Evolutionary conservation across 1,284 basidiomycete genomes (phyloP).

Genomic region (Rugosomyces carneus): DNA sequence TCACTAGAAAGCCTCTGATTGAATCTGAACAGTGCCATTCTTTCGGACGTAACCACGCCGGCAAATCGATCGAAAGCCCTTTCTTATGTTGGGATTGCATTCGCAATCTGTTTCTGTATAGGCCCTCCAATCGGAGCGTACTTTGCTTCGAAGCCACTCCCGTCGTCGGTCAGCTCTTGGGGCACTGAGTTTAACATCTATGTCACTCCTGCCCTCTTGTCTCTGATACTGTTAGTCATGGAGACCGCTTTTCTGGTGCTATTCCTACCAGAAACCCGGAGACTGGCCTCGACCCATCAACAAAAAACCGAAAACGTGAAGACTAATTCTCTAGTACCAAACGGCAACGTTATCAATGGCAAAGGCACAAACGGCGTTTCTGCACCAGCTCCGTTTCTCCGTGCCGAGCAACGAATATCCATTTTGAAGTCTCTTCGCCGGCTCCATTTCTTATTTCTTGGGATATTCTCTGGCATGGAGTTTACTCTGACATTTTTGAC

Average conservation of each 20-base stretch:
- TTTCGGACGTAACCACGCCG: conserved; percentile 81
- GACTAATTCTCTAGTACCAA: conserved; percentile 11
- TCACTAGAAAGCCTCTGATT: neutral
- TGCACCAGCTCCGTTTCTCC: conserved; percentile 24
- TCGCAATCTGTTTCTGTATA: conserved; percentile 87
- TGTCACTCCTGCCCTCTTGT: conserved; percentile 76
- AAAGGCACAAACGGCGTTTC: conserved; percentile 9
- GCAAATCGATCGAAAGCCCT: conserved; percentile 75
- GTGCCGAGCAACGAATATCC: conserved; percentile 43
- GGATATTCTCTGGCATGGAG: conserved; percentile 87
- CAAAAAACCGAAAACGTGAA: conserved; percentile 18
- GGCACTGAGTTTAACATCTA: conserved; percentile 79
- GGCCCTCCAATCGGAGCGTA: conserved; percentile 81
- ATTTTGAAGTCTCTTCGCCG: conserved; percentile 51
- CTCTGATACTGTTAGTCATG: conserved; percentile 59
- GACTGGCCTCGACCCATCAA: conserved; percentile 26
- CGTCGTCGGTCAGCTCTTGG: conserved; percentile 47
- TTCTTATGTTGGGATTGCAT: conserved; percentile 90
- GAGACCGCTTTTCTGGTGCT: conserved; percentile 70
- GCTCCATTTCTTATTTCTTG: conserved; percentile 79
- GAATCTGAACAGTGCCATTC: conserved; percentile 58
- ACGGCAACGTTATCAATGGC: conserved; percentile 1
- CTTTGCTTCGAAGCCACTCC: conserved; percentile 68
- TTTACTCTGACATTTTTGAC: conserved; percentile 91
- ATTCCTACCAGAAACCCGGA: conserved; percentile 77